Percentiles rank a stretch among this genome's conserved stretches.
These are phyloP conservation scores for Arctium minus DNA, from an alignment of 129 eudicot species.

Conservation along the genomic window DNA sequence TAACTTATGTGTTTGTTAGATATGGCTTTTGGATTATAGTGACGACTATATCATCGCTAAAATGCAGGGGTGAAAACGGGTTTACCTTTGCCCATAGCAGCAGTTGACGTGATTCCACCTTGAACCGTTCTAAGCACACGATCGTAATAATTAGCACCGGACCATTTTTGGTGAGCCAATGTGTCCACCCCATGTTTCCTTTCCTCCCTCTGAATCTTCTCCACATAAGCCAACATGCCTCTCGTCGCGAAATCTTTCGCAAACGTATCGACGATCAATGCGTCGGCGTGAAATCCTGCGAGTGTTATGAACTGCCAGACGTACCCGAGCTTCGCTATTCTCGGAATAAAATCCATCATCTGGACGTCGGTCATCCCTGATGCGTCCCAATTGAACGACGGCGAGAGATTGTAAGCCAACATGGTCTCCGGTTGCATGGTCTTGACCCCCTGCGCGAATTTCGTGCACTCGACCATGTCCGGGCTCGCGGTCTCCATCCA, in stretches of 20 bases:
- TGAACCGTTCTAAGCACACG: conserved; percentile 92
- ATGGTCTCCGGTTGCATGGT: conserved; percentile 59
- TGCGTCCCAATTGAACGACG: conserved; percentile 99
- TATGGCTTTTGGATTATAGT: neutral
- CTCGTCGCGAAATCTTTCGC: conserved; percentile 77
- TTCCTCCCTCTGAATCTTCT: conserved; percentile 90
- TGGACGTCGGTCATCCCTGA: conserved; percentile 87
- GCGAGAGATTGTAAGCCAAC: conserved; percentile 92
- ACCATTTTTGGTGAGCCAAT: conserved; percentile 98
- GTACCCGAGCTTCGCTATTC: conserved; percentile 81
- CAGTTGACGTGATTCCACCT: conserved; percentile 97
- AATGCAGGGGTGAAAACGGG: neutral
- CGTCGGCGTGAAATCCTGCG: conserved; percentile 93
- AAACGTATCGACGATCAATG: conserved; percentile 68
- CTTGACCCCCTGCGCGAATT: conserved; percentile 74
- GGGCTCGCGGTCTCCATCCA: conserved; percentile 99
- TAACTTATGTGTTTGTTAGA: neutral
- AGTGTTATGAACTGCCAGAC: conserved; percentile 97
- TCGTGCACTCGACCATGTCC: conserved; percentile 82
- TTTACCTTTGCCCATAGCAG: conserved; percentile 98
- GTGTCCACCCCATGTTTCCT: conserved; percentile 86
- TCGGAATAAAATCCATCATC: conserved; percentile 87
- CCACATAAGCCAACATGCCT: conserved; percentile 97
- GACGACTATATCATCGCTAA: neutral
- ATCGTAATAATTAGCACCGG: conserved; percentile 96